Conservation (phyloP, 2,329 filamentous ascomycete species). For the Nemania diffusa region DNA sequence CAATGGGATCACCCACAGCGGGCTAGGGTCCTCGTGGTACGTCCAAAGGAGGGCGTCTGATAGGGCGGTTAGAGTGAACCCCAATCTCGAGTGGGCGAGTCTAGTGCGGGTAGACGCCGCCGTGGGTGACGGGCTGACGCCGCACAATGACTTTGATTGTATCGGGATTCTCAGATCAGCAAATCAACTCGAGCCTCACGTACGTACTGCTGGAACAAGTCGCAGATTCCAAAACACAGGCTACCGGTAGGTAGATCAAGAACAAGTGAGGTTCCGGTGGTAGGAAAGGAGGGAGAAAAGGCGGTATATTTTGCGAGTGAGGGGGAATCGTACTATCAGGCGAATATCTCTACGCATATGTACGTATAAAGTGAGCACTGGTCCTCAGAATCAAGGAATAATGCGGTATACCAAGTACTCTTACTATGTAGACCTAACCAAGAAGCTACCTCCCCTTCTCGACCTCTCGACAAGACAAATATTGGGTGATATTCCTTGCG, state of each 20-base stretch:
- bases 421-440: not conserved
- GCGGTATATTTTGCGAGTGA: slow-evolving; percentile 4
- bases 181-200: slow-evolving; percentile 39
- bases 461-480: slow-evolving; percentile 10
- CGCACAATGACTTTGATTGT: slow-evolving; percentile 43
- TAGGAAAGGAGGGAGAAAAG: not conserved
- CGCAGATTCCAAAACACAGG: slow-evolving; percentile 32
- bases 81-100: slow-evolving; percentile 55
- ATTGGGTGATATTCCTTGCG: too few species aligned
- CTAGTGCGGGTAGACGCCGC: slow-evolving; percentile 61
- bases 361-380: not conserved
- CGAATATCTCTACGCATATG: not conserved
- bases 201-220: slow-evolving; percentile 38
- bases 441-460: not conserved
- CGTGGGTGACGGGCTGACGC: slow-evolving; percentile 52
- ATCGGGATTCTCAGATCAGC: slow-evolving; percentile 41
- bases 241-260: slow-evolving; percentile 7
- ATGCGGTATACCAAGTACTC: not conserved
- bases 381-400: not conserved
- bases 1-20: slow-evolving; percentile 55
- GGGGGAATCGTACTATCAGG: not conserved
- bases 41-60: slow-evolving; percentile 52
- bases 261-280: slow-evolving; percentile 7
- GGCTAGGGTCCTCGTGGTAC: slow-evolving; percentile 53
- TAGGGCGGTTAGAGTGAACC: slow-evolving; percentile 53